phyloP scores from a whole-genome alignment of 306 rosid species.

The Rosa rugosa region DNA sequence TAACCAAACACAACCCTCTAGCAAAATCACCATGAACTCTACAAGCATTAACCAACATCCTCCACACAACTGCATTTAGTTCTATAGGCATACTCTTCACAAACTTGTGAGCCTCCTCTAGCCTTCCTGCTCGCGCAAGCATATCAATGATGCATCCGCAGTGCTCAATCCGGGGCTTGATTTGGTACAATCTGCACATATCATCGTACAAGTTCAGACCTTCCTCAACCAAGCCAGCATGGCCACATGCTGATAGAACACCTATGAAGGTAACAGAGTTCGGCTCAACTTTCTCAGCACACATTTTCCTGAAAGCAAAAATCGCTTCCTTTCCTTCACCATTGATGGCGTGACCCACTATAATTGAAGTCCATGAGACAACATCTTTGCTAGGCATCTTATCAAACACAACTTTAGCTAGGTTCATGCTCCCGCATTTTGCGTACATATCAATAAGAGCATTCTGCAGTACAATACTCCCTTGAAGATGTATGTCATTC shows the following conservation, averaged over 20 bases:
- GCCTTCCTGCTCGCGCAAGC: conserved; percentile 24
- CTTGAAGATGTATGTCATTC: conserved; percentile 9
- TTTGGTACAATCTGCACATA: conserved; percentile 15
- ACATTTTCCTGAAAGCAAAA: conserved; percentile 19
- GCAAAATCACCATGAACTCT: conserved; percentile 23
- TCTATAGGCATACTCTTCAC: conserved; percentile 14
- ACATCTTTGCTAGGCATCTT: conserved; percentile 24
- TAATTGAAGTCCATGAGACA: conserved; percentile 27
- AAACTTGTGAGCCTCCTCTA: conserved; percentile 25
- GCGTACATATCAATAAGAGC: conserved; percentile 29
- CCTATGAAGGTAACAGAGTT: conserved; percentile 23
- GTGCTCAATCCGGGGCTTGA: conserved; percentile 22
- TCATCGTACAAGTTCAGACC: conserved; percentile 13
- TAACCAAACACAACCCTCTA: conserved; percentile 12
- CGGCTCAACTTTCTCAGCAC: conserved; percentile 25
- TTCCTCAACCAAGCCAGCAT: conserved; percentile 25
- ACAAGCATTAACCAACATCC: conserved; percentile 24
- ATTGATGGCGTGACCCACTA: conserved; percentile 28
- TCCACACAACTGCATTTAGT: conserved; percentile 24
- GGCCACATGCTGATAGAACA: conserved; percentile 22
- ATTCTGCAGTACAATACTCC: conserved; percentile 15
- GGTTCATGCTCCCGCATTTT: conserved; percentile 25
- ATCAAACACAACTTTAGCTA: conserved; percentile 21
- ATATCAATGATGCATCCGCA: conserved; percentile 24
- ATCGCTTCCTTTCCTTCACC: conserved; percentile 22